phyloP scores from a whole-genome alignment of 257 asterid species.

The Petrea volubilis region DNA sequence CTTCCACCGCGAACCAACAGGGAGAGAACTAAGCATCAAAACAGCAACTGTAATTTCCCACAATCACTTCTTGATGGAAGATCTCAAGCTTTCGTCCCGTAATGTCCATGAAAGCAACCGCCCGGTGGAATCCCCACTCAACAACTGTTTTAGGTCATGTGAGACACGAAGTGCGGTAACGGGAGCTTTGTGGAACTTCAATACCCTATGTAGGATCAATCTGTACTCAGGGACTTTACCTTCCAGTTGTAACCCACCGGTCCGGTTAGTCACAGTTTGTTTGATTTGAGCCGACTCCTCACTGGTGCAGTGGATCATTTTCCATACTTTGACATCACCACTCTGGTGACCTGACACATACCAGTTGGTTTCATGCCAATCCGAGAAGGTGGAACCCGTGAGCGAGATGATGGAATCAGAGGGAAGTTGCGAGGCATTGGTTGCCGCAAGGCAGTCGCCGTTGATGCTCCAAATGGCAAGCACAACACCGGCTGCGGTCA shows the following conservation, averaged over 20 bases:
- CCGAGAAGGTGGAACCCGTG: conserved; percentile 72
- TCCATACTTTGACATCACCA: conserved; percentile 96
- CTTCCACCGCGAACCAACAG: not conserved
- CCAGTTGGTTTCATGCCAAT: conserved; percentile 85
- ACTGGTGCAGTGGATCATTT: conserved; percentile 77
- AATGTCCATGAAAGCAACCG: conserved; percentile 84
- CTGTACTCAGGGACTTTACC: conserved; percentile 74
- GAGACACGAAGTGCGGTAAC: conserved; percentile 87
- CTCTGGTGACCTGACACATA: conserved; percentile 96
- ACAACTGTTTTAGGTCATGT: conserved; percentile 75
- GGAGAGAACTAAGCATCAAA: not conserved
- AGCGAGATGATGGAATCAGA: conserved; percentile 83
- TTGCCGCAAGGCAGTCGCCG: conserved; percentile 91
- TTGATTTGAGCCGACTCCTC: conserved; percentile 54
- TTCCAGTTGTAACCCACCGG: conserved; percentile 63
- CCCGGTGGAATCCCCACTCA: conserved; percentile 91
- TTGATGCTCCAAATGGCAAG: conserved; percentile 95
- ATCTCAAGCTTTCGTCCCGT: conserved; percentile 79
- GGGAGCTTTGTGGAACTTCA: conserved; percentile 77
- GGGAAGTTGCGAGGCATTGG: conserved; percentile 95
- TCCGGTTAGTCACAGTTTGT: conserved; percentile 41
- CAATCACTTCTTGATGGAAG: conserved; percentile 59
- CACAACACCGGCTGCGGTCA: conserved; percentile 90
- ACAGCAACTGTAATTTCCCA: conserved; percentile 1
- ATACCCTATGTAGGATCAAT: conserved; percentile 76